Percentiles rank a stretch among this genome's conserved stretches.
phyloP scores from a whole-genome alignment of 805 yeast genomes.

The Danielia reshetovae region DNA sequence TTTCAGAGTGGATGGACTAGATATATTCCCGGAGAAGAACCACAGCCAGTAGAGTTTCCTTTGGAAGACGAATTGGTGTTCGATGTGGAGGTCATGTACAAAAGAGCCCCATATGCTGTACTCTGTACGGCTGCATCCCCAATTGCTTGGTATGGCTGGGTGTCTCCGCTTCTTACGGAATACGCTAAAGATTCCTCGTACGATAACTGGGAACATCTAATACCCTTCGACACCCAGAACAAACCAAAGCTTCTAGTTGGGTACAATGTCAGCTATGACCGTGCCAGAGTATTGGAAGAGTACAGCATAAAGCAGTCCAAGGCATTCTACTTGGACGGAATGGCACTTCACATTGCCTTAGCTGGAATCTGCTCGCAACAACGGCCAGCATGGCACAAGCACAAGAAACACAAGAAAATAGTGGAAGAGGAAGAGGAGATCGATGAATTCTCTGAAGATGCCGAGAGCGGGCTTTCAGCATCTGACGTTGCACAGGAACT shows the following conservation, averaged over 20 bases:
- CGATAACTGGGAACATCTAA: constrained; percentile 54
- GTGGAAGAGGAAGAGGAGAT: constrained; percentile 14
- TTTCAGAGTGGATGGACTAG: constrained; percentile 76
- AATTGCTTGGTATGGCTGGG: constrained; percentile 92
- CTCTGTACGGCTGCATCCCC: constrained; percentile 76
- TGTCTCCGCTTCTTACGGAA: constrained; percentile 74
- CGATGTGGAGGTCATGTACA: constrained; percentile 86
- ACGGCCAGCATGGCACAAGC: constrained; percentile 70
- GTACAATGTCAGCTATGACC: constrained; percentile 85
- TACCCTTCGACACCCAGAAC: constrained; percentile 61
- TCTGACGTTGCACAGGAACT: constrained; percentile 26
- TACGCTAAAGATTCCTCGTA: constrained; percentile 36
- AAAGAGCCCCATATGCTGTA: constrained; percentile 67
- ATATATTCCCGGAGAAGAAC: constrained; percentile 53
- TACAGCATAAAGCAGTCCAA: constrained; percentile 63
- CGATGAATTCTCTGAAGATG: constrained; percentile 14
- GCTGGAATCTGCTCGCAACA: constrained; percentile 93
- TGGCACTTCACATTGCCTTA: constrained; percentile 87
- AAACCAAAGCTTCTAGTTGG: constrained; percentile 69
- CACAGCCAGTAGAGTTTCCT: constrained; percentile 64
- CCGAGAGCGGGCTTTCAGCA: constrained; percentile 16
- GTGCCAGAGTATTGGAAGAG: constrained; percentile 84
- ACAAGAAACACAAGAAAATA: constrained; percentile 37
- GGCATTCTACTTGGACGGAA: constrained; percentile 82
- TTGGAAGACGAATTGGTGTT: constrained; percentile 69